Evolutionary conservation across 106 monocot species (phyloP), one percentile per base, ranked within the genome.

Genomic region (Allium fistulosum): DNA sequence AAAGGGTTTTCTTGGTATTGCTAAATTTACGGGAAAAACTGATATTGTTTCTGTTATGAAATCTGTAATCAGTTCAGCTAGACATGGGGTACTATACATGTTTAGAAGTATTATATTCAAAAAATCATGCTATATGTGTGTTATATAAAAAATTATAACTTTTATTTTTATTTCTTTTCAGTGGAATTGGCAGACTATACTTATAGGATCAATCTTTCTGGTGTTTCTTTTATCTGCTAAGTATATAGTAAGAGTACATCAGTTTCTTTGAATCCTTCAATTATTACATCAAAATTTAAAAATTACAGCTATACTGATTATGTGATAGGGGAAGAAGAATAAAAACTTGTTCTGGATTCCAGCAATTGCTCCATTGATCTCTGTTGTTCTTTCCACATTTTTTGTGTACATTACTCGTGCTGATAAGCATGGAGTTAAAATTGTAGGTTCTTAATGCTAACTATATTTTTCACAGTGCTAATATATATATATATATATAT

Each of bases 141-240:
- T 46, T 7, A 46, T 45, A 11, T 11, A 17, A 17, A 6, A 18
- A 59, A 18, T 17, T 59, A 17, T 50, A 17, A 18, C 51, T 50
- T 12, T 11, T 67, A n/a, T 22, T 60, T 62, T 9, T 65, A 12
- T 4, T 62, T 26, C 63, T 16, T 71, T 66, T 27, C 83, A 93
- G 92, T 93, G 92, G 92, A 88, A 93, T 51, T 88, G 88, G 88
- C 81, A 85, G 45, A 93, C 88, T 1, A 79, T 86, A 67, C 6
- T 83, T 17, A 88, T 93, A 11, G 92, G 83, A 11, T 22, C 72
- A 22, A 14, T 68, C 26, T 88, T 85, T 70, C 65, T 93, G 59
- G 72, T 63, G 3, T 88, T 93, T 49, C 85, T 93, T 69, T 67
- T 93, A 17, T n/a, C 63, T 61, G 76, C 88, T n/a, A 88, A 79